A percentile compares a stretch with the other conserved stretches of the same genome.
Conservation (phyloP, 1,284 basidiomycete genomes). For the Trichosporon coremiiforme region DNA sequence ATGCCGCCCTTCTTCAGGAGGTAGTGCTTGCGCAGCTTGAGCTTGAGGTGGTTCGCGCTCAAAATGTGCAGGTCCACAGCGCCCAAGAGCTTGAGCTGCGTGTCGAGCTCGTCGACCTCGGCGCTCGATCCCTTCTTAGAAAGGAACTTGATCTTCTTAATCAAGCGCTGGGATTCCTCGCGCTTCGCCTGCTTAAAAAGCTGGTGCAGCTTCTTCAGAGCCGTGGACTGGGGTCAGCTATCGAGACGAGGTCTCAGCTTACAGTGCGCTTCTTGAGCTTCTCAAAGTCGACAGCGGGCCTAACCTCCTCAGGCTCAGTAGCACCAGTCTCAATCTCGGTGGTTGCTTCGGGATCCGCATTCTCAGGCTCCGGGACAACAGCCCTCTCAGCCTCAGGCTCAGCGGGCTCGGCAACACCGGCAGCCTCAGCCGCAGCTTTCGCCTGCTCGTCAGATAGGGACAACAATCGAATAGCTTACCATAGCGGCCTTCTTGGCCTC, state of each 20-base stretch:
- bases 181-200: slow-evolving; percentile 72
- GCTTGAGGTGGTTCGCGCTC: slow-evolving; percentile 66
- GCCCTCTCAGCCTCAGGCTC: neutral
- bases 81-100: slow-evolving; percentile 70
- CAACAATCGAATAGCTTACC: slow-evolving; percentile 21
- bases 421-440: slow-evolving; percentile 21
- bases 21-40: slow-evolving; percentile 74
- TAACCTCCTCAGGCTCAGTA: neutral
- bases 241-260: slow-evolving; percentile 23
- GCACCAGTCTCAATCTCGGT: neutral
- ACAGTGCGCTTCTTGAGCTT: slow-evolving; percentile 45
- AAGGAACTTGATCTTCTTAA: slow-evolving; percentile 77
- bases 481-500: slow-evolving; percentile 49
- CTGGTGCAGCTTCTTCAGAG: slow-evolving; percentile 53
- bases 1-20: slow-evolving; percentile 47
- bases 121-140: slow-evolving; percentile 55
- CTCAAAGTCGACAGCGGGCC: slow-evolving; percentile 37
- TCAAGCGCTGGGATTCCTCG: slow-evolving; percentile 78
- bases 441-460: slow-evolving; percentile 25
- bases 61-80: slow-evolving; percentile 67
- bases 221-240: slow-evolving; percentile 45
- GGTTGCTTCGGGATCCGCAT: slow-evolving; percentile 22
- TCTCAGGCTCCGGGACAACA: slow-evolving; percentile 16
- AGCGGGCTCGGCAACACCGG: neutral
- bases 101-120: slow-evolving; percentile 63